These are phyloP conservation scores for Linnemannia zychae DNA, from an alignment of 192 early-diverging fungal genomes.

Conservation along the genomic window DNA sequence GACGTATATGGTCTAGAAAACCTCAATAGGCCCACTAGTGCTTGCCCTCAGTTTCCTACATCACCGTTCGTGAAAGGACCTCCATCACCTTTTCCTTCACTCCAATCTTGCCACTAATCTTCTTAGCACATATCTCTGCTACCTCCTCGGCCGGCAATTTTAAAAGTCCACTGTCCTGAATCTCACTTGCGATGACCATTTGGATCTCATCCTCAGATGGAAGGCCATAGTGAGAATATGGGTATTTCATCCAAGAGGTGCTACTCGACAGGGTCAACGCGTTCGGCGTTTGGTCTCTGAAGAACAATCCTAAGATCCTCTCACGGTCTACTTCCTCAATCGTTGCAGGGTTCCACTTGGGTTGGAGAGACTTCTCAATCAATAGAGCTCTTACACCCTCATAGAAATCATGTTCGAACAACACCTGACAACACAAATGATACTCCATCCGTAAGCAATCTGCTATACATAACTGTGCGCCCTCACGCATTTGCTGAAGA, in stretches of 20 bases:
- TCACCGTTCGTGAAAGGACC: constrained; percentile 68
- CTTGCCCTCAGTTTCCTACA: constrained; percentile 37
- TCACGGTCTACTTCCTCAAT: constrained; percentile 65
- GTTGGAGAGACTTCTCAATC: constrained; percentile 72
- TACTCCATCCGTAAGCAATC: constrained; percentile 92
- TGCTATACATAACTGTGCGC: constrained; percentile 74
- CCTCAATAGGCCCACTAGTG: constrained; percentile 56
- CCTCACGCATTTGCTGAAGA: constrained; percentile 84
- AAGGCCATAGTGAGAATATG: constrained; percentile 71
- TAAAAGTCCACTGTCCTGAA: constrained; percentile 71
- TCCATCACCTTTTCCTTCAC: constrained; percentile 74
- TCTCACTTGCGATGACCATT: constrained; percentile 72
- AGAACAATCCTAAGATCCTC: constrained; percentile 68
- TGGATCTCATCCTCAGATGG: constrained; percentile 77
- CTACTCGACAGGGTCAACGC: constrained; percentile 57
- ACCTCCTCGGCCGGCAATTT: constrained; percentile 69
- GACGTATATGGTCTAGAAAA: too few relatives aligned
- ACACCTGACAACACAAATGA: constrained; percentile 80
- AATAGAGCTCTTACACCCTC: constrained; percentile 90
- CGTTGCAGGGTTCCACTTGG: constrained; percentile 81
- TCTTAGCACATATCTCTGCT: constrained; percentile 69
- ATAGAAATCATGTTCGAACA: constrained; percentile 85
- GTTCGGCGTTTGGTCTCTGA: constrained; percentile 54
- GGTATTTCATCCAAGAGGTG: constrained; percentile 65
- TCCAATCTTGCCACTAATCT: constrained; percentile 75